phyloP scores from a whole-genome alignment of 768 basidiomycete species.

The Tricholoma flavovirens region DNA sequence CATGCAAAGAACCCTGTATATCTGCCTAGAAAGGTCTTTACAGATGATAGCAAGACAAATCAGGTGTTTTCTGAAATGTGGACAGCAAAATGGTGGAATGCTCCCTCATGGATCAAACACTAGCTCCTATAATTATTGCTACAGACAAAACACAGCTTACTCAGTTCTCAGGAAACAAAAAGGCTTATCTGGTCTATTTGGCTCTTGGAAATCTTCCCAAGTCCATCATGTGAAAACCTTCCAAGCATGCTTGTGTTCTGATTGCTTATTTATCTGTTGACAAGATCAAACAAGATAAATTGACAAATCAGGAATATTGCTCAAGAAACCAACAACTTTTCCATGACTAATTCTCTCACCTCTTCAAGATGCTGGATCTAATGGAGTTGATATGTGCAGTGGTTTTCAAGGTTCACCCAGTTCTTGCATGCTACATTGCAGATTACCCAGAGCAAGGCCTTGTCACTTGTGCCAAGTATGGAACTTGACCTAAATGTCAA shows the following conservation, averaged over 20 bases:
- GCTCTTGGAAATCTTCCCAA: conserved; percentile 44
- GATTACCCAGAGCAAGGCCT: too few species aligned
- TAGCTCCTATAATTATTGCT: conserved; percentile 39
- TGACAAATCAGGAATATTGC: too few species aligned
- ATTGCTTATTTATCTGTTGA: conserved; percentile 1
- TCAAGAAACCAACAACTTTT: too few species aligned
- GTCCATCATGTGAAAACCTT: conserved; percentile 18
- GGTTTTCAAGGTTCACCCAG: too few species aligned
- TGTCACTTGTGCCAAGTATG: too few species aligned
- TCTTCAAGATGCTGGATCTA: too few species aligned
- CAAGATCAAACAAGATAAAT: conserved; percentile 11
- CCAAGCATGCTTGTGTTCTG: neutral
- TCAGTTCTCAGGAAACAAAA: conserved; percentile 30
- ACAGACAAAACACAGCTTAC: conserved; percentile 43
- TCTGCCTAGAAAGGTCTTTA: conserved; percentile 32
- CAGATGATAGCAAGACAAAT: conserved; percentile 16
- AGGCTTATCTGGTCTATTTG: conserved; percentile 43
- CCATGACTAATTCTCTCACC: too few species aligned
- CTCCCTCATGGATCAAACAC: conserved; percentile 20
- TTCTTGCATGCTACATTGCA: neutral
- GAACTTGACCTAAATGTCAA: too few species aligned
- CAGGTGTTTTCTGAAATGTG: conserved; percentile 37
- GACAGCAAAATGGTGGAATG: conserved; percentile 48
- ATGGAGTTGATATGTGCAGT: too few species aligned
- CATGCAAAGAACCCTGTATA: conserved; percentile 25